Conservation (phyloP, 345 rosid genomes). For the Syzygium oleosum region DNA sequence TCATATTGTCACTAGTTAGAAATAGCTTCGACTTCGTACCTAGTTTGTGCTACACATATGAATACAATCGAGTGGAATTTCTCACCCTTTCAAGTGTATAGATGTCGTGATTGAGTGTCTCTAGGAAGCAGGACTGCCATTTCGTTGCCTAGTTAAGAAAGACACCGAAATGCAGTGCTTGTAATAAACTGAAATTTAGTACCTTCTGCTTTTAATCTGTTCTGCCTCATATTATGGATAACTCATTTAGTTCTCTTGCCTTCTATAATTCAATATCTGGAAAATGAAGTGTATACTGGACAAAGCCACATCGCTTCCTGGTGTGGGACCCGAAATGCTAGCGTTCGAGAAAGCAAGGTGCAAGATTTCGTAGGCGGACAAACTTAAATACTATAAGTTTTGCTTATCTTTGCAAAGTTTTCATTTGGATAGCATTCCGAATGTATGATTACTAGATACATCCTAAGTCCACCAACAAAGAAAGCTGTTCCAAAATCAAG, state of each 20-base stretch:
- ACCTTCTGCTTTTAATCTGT: neutral
- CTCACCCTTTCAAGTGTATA: neutral
- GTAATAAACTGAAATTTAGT: neutral
- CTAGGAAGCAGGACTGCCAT: neutral
- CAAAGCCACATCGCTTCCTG: neutral
- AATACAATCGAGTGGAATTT: neutral
- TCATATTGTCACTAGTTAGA: neutral
- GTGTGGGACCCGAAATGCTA: neutral
- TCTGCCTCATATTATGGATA: neutral
- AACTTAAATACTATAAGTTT: neutral
- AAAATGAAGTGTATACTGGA: neutral
- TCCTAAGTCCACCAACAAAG: neutral
- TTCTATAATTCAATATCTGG: neutral
- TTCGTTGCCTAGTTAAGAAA: neutral
- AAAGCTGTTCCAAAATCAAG: neutral
- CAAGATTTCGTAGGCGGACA: neutral
- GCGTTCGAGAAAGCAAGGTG: neutral
- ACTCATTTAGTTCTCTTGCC: neutral
- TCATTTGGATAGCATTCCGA: neutral
- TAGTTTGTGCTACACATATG: neutral
- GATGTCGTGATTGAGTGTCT: neutral
- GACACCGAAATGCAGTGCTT: neutral
- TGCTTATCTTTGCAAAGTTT: neutral
- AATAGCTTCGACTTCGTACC: neutral
- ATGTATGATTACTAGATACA: neutral